A percentile compares a stretch with the other conserved stretches of the same genome.
Evolutionary conservation across 345 rosid genomes (phyloP).

Genomic region (Schrenkiella parvula): DNA sequence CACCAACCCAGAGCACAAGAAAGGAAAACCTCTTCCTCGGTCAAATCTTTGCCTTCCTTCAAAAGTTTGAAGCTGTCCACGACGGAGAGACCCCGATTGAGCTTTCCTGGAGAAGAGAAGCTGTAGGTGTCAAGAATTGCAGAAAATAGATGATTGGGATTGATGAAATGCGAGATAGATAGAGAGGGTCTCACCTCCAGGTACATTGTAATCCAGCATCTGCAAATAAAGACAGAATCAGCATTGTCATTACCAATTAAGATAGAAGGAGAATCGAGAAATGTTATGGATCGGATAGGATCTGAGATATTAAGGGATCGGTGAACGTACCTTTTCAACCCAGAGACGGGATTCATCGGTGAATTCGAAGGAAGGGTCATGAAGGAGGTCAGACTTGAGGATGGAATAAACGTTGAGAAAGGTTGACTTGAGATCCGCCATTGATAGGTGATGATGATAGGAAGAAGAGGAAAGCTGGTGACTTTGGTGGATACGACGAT

Average conservation of each 20-base stretch:
- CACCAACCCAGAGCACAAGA: constrained; percentile 87
- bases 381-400: constrained; percentile 70
- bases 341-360: constrained; percentile 68
- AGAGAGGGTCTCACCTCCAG: constrained; percentile 61
- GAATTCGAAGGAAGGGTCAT: constrained; percentile 85
- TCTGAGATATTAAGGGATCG: background rate
- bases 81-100: constrained; percentile 92
- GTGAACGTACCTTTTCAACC: constrained; percentile 53
- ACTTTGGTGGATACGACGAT: constrained; percentile 28
- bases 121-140: background rate
- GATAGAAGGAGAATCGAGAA: background rate
- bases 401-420: constrained; percentile 52
- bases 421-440: constrained; percentile 76
- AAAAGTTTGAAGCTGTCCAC: constrained; percentile 69
- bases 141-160: background rate
- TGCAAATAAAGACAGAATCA: constrained; percentile 32
- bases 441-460: constrained; percentile 18
- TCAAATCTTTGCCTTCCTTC: constrained; percentile 59
- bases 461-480: constrained; percentile 4
- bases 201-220: constrained; percentile 94
- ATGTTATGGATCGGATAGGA: background rate
- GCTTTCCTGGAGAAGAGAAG: constrained; percentile 54
- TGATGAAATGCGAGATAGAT: background rate
- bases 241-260: background rate
- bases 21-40: constrained; percentile 62